These are phyloP conservation scores for Pseudonitzschia multiseries DNA, from an alignment of 108 stramenopile genomes.

Conservation along the genomic window DNA sequence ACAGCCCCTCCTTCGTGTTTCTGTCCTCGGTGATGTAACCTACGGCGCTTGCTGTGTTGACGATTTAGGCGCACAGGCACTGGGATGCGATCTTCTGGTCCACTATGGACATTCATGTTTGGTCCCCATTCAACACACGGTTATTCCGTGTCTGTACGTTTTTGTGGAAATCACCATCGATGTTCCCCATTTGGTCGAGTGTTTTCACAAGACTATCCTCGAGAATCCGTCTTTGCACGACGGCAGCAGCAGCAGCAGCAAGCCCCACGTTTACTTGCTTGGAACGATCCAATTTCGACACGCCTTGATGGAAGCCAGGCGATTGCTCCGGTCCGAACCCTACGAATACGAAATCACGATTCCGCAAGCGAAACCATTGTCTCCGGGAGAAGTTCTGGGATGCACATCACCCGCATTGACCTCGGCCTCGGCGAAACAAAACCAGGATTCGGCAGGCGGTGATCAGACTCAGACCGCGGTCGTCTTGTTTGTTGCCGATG, in stretches of 20 bases:
- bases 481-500: slow-evolving; percentile 96
- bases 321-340: slow-evolving; percentile 27
- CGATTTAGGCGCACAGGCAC: slow-evolving; percentile 88
- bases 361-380: slow-evolving; percentile 91
- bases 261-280: slow-evolving; percentile 41
- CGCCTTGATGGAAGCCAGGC: slow-evolving; percentile 76
- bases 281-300: slow-evolving; percentile 90
- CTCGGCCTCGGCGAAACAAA: too few relatives aligned
- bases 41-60: slow-evolving; percentile 99
- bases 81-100: slow-evolving; percentile 90
- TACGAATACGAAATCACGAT: slow-evolving; percentile 39
- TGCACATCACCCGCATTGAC: slow-evolving; percentile 90
- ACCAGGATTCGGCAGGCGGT: neutral
- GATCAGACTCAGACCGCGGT: slow-evolving; percentile 30
- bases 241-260: neutral
- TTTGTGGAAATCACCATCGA: slow-evolving; percentile 98
- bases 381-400: slow-evolving; percentile 94
- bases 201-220: slow-evolving; percentile 56
- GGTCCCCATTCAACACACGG: slow-evolving; percentile 91
- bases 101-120: slow-evolving; percentile 99
- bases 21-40: slow-evolving; percentile 96
- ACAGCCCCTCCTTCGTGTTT: slow-evolving; percentile 45
- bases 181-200: slow-evolving; percentile 85
- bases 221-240: neutral
- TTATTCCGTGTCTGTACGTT: slow-evolving; percentile 90